Percentiles rank a stretch among this genome's conserved stretches.
phyloP scores from a whole-genome alignment of 2,329 filamentous ascomycete species.

The Phaeosphaeriaceae sp. region DNA sequence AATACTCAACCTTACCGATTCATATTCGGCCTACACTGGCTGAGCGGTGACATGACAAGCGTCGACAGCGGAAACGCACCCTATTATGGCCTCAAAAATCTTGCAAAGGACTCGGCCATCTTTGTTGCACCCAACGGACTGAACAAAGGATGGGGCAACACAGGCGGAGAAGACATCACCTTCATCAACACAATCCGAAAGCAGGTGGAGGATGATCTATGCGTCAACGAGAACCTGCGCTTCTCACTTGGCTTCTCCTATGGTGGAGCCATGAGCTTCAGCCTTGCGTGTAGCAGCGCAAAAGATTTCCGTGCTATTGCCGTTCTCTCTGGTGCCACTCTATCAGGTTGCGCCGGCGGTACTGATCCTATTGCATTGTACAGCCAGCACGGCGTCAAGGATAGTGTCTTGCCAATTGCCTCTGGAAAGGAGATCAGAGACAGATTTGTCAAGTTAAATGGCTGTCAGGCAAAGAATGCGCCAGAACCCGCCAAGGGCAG shows the following conservation, averaged over 20 bases:
- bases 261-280: slow-evolving; percentile 53
- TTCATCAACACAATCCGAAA: slow-evolving; percentile 52
- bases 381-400: slow-evolving; percentile 49
- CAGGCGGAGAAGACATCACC: slow-evolving; percentile 50
- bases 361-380: slow-evolving; percentile 50
- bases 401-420: slow-evolving; percentile 47
- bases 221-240: slow-evolving; percentile 51
- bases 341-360: slow-evolving; percentile 40
- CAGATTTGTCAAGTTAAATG: slow-evolving; percentile 49
- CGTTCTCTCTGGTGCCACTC: slow-evolving; percentile 23
- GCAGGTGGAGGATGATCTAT: slow-evolving; percentile 50
- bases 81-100: slow-evolving; percentile 51
- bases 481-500: slow-evolving; percentile 24
- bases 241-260: slow-evolving; percentile 57
- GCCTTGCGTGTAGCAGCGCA: slow-evolving; percentile 52
- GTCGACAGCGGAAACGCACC: slow-evolving; percentile 37
- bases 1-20: slow-evolving; percentile 48
- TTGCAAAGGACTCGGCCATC: slow-evolving; percentile 49
- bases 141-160: slow-evolving; percentile 52
- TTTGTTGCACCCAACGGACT: slow-evolving; percentile 54
- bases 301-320: slow-evolving; percentile 50
- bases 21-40: slow-evolving; percentile 53
- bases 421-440: slow-evolving; percentile 48
- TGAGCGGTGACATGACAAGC: slow-evolving; percentile 48
- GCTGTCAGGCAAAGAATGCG: slow-evolving; percentile 32